Evolutionary conservation across 495 filamentous ascomycete genomes (phyloP).

Genomic region (Rhypophila decipiens): DNA sequence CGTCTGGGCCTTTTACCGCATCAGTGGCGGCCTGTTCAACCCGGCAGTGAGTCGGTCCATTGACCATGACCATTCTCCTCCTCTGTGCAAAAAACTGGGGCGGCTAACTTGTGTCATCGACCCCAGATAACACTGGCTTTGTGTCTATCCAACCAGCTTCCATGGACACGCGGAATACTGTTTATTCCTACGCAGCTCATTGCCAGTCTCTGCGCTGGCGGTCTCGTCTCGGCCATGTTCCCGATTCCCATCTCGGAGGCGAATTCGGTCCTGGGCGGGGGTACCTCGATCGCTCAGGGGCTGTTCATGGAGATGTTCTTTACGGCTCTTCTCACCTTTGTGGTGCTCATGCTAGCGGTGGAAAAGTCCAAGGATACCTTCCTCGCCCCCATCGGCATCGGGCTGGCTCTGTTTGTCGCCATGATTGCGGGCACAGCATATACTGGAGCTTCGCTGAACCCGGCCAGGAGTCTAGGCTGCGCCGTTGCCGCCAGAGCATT

Average conservation of each 20-base stretch:
- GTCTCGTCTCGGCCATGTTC: constrained; percentile 46
- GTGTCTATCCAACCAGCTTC: constrained; percentile 42
- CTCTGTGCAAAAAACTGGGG: neutral
- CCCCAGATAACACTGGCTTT: constrained; percentile 43
- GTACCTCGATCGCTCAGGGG: constrained; percentile 55
- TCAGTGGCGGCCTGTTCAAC: constrained; percentile 61
- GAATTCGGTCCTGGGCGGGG: constrained; percentile 48
- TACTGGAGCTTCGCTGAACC: constrained; percentile 52
- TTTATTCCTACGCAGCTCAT: constrained; percentile 49
- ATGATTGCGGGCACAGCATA: constrained; percentile 55
- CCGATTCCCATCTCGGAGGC: constrained; percentile 44
- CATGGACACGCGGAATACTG: constrained; percentile 38
- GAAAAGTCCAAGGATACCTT: constrained; percentile 72
- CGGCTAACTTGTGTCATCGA: neutral
- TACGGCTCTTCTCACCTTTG: constrained; percentile 63
- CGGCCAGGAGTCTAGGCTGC: constrained; percentile 47
- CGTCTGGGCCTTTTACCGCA: constrained; percentile 61
- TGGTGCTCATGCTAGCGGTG: constrained; percentile 67
- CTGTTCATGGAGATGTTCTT: constrained; percentile 69
- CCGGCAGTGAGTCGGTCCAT: constrained; percentile 44
- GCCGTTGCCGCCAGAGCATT: constrained; percentile 38
- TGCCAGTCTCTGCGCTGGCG: constrained; percentile 48
- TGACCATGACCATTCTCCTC: neutral
- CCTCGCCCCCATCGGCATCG: constrained; percentile 68
- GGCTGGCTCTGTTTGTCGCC: constrained; percentile 60